A percentile compares a stretch with the other conserved stretches of the same genome.
These are phyloP conservation scores for Cicer bijugum DNA, from an alignment of 306 rosid genomes.

Conservation along the genomic window DNA sequence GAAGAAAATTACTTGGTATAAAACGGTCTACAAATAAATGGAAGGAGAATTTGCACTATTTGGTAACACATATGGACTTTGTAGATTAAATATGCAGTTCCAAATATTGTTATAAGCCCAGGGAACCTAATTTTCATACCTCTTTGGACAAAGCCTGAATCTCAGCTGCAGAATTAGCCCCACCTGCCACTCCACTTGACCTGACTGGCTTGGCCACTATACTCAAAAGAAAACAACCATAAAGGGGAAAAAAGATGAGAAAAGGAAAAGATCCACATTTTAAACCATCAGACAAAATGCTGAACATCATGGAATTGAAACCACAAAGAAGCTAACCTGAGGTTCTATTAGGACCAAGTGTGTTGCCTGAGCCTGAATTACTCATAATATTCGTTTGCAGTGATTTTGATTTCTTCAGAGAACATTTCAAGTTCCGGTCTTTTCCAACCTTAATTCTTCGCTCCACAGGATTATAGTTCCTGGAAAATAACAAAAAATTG, in stretches of 20 bases:
- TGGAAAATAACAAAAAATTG: conserved; percentile 30
- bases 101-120: conserved; percentile 6
- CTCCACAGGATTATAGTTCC: conserved; percentile 91
- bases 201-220: conserved; percentile 68
- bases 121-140: conserved; percentile 53
- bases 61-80: neutral
- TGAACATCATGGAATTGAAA: conserved; percentile 10
- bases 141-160: conserved; percentile 73
- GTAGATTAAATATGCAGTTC: conserved; percentile 11
- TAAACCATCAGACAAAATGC: conserved; percentile 39
- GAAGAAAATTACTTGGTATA: conserved; percentile 8
- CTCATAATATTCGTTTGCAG: conserved; percentile 43
- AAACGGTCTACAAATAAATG: conserved; percentile 17
- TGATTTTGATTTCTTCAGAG: conserved; percentile 63
- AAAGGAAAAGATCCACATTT: neutral
- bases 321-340: conserved; percentile 47
- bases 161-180: conserved; percentile 57
- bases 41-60: conserved; percentile 18
- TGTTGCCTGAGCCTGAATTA: conserved; percentile 43
- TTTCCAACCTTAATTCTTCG: conserved; percentile 79
- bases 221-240: conserved; percentile 40
- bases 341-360: conserved; percentile 42
- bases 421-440: conserved; percentile 61
- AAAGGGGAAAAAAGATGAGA: neutral
- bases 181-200: conserved; percentile 49